Percentiles rank a stretch among this genome's conserved stretches.
Evolutionary conservation across 805 yeast genomes (phyloP).

Genomic region (Candida maltosa): DNA sequence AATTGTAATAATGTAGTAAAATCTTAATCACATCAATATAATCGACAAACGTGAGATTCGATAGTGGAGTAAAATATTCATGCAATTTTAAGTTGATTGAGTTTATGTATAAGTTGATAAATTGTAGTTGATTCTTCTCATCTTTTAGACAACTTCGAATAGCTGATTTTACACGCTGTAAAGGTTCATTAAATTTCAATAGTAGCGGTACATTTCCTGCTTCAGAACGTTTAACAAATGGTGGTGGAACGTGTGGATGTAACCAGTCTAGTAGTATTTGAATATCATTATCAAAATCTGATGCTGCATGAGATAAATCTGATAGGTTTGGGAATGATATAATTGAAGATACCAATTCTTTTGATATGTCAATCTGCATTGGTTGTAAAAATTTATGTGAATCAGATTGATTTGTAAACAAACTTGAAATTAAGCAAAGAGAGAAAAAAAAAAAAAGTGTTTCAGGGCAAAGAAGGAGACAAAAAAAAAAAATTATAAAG

Average conservation of each 20-base stretch:
- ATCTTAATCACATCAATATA: conserved; percentile 14
- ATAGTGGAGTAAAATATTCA: conserved; percentile 3
- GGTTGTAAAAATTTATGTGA: not conserved
- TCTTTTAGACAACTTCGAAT: conserved; percentile 35
- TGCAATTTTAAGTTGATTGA: conserved; percentile 23
- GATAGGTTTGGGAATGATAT: conserved; percentile 14
- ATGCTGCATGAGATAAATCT: conserved; percentile 10
- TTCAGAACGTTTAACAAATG: not conserved
- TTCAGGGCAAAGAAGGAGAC: not conserved
- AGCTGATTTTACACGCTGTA: conserved; percentile 33
- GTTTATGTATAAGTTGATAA: conserved; percentile 29
- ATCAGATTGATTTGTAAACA: not conserved
- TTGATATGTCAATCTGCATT: conserved; percentile 5
- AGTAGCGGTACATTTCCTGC: not conserved
- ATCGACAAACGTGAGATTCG: conserved; percentile 12
- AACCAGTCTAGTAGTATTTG: conserved; percentile 31
- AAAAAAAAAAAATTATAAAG: not conserved
- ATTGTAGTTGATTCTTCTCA: conserved; percentile 27
- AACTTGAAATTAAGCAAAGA: not conserved
- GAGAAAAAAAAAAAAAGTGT: not conserved
- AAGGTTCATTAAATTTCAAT: conserved; percentile 16
- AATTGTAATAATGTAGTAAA: conserved; percentile 17
- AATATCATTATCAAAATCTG: conserved; percentile 34
- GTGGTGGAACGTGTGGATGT: conserved; percentile 23
- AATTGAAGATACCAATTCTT: conserved; percentile 11